Evolutionary conservation across 306 rosid species (phyloP).

Genomic region (Psophocarpus tetragonolobus): DNA sequence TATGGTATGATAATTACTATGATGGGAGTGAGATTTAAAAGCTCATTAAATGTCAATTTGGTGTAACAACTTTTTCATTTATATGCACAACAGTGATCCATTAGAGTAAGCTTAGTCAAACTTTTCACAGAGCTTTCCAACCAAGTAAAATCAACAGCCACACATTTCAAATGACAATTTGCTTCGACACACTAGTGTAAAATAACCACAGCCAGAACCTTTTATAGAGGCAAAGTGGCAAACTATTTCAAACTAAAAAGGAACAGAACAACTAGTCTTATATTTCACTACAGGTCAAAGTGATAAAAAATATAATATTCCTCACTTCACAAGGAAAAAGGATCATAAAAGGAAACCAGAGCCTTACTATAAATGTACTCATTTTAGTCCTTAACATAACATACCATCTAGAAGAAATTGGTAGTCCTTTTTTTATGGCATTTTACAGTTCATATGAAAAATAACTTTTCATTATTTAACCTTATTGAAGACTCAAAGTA

Average conservation of each 20-base stretch:
- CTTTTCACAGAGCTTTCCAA: constrained; percentile 3
- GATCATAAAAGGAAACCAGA: not conserved
- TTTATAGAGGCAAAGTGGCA: no score
- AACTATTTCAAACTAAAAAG: not conserved
- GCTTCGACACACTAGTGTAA: not conserved
- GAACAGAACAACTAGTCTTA: not conserved
- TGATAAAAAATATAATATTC: not conserved
- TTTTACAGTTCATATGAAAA: no score
- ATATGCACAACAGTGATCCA: not conserved
- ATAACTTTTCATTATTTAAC: no score
- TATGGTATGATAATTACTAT: not conserved
- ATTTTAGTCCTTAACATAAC: no score
- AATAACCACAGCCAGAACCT: not conserved
- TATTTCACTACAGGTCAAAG: not conserved
- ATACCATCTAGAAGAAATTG: no score
- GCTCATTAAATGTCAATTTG: constrained; percentile 17
- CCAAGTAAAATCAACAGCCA: not conserved
- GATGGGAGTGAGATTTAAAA: not conserved
- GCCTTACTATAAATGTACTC: no score
- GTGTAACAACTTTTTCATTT: not conserved
- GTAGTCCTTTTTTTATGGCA: no score
- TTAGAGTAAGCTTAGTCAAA: not conserved
- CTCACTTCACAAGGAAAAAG: not conserved
- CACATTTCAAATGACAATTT: not conserved
- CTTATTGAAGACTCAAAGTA: no score